phyloP scores from a whole-genome alignment of 352 stramenopile species.

The Poterioochromonas sp. region DNA sequence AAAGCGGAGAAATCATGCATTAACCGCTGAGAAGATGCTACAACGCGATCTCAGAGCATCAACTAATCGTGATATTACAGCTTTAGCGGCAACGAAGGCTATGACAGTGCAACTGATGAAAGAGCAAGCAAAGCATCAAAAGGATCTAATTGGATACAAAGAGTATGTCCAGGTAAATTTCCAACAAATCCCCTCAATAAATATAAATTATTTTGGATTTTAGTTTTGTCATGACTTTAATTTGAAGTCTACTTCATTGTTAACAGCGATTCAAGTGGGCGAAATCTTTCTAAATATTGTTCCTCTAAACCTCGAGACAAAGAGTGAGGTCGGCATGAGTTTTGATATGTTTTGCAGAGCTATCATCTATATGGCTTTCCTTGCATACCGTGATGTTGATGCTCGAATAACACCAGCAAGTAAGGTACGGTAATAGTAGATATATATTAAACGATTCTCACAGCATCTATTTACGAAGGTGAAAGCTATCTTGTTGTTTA shows the following conservation, averaged over 20 bases:
- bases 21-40: slow-evolving; percentile 14
- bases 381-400: slow-evolving; percentile 1
- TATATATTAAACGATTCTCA: neutral
- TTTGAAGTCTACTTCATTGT: slow-evolving; percentile 21
- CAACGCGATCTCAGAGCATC: neutral
- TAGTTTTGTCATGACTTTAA: slow-evolving; percentile 30
- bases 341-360: neutral
- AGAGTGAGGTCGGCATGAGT: neutral
- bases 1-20: neutral
- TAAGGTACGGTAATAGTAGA: neutral
- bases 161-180: slow-evolving; percentile 5
- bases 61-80: neutral
- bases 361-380: slow-evolving; percentile 13
- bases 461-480: neutral
- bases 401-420: neutral
- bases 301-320: neutral
- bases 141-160: neutral
- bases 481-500: slow-evolving; percentile 24
- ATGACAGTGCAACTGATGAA: neutral
- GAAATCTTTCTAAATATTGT: slow-evolving; percentile 23
- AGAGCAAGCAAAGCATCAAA: neutral
- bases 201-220: neutral
- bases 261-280: slow-evolving; percentile 27
- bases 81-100: neutral
- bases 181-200: neutral